Conservation (phyloP, 1,139 yeast genomes). For the Dujonia santamariae region DNA sequence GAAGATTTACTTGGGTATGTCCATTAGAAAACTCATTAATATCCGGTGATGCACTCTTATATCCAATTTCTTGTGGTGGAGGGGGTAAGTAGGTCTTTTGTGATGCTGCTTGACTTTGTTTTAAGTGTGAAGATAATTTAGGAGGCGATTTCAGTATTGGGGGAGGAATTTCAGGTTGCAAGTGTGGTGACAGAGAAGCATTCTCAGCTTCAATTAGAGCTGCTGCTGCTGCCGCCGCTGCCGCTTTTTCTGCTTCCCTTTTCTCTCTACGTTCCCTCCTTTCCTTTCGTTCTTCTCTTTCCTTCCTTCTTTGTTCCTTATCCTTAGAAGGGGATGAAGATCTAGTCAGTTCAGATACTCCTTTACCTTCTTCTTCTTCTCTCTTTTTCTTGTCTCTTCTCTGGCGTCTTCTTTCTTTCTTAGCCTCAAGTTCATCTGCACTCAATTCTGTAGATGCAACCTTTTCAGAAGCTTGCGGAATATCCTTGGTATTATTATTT, state of each 20-base stretch:
- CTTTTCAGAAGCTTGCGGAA: neutral
- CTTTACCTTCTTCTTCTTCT: slow-evolving; percentile 5
- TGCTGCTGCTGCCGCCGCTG: too few species aligned
- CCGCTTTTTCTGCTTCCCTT: neutral
- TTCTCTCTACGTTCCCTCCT: slow-evolving; percentile 9
- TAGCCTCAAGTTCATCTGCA: slow-evolving; percentile 5
- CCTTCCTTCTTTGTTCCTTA: slow-evolving; percentile 10
- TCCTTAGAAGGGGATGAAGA: slow-evolving; percentile 3
- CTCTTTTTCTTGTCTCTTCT: slow-evolving; percentile 18
- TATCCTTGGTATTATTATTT: neutral
- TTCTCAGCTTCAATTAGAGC: slow-evolving; percentile 4
- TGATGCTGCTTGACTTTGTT: slow-evolving; percentile 1
- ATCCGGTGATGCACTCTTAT: neutral
- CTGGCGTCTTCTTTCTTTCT: slow-evolving; percentile 11
- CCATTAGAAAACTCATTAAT: neutral
- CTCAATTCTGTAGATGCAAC: slow-evolving; percentile 1
- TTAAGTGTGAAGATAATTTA: neutral
- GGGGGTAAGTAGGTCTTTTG: slow-evolving; percentile 7
- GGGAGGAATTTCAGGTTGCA: neutral
- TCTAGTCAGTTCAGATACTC: slow-evolving; percentile 5
- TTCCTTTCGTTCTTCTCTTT: slow-evolving; percentile 12
- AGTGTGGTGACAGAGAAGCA: slow-evolving; percentile 12
- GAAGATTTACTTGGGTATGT: neutral
- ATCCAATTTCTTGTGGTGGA: slow-evolving; percentile 2
- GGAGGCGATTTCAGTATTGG: neutral